A percentile compares a stretch with the other conserved stretches of the same genome.
phyloP scores from a whole-genome alignment of 2,329 filamentous ascomycete genomes.

The Colletotrichum somersetense region DNA sequence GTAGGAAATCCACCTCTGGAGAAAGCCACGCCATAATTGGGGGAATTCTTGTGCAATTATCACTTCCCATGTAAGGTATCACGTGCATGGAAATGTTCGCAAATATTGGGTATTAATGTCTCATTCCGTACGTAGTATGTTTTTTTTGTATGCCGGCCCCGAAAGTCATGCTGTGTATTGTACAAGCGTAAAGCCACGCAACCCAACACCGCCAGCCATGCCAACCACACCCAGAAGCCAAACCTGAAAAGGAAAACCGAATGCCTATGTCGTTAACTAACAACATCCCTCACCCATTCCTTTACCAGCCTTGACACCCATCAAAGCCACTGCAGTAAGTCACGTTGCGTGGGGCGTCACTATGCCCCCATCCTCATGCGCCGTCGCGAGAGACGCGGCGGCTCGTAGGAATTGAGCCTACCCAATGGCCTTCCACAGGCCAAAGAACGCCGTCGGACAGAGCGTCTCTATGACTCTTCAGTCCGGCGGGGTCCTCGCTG shows the following conservation, averaged over 20 bases:
- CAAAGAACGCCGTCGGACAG: conserved; percentile 32
- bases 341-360: conserved; percentile 48
- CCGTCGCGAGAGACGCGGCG: conserved; percentile 49
- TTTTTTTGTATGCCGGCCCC: conserved; percentile 42
- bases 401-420: conserved; percentile 47
- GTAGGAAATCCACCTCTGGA: not conserved
- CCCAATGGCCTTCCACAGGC: conserved; percentile 46
- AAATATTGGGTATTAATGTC: conserved; percentile 38
- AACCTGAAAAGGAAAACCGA: conserved; percentile 39
- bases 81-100: not conserved
- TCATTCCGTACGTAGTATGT: conserved; percentile 34
- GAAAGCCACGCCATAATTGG: not conserved
- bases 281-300: conserved; percentile 35
- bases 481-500: conserved; percentile 54
- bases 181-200: conserved; percentile 42
- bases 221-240: conserved; percentile 39
- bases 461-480: conserved; percentile 54
- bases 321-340: conserved; percentile 38
- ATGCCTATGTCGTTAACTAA: conserved; percentile 36
- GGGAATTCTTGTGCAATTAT: not conserved
- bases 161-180: conserved; percentile 42
- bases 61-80: not conserved
- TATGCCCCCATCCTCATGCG: conserved; percentile 57
- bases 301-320: conserved; percentile 35
- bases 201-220: conserved; percentile 42